phyloP scores from a whole-genome alignment of 352 stramenopile species.

The Globisporangium polare region DNA sequence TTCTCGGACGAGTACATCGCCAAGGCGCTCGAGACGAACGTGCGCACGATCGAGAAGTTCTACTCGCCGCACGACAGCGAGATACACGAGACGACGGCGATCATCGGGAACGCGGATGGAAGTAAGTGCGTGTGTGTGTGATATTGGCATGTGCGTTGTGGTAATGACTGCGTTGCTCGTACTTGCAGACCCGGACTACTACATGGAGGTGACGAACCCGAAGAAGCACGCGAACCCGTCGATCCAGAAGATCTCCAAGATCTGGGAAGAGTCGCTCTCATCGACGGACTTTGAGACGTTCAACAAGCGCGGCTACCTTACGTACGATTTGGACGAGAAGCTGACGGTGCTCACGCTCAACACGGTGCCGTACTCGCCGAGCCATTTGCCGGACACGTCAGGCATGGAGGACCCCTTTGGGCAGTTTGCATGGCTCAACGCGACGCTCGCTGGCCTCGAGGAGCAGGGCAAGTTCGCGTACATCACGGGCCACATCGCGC shows the following conservation, averaged over 20 bases:
- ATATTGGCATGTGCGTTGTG: not conserved
- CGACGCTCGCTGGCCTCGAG: conserved; percentile 51
- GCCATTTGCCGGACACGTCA: conserved; percentile 70
- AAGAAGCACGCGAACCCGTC: conserved; percentile 43
- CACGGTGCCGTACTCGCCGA: conserved; percentile 76
- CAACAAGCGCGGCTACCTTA: conserved; percentile 54
- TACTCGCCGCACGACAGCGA: conserved; percentile 33
- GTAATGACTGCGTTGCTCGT: not conserved
- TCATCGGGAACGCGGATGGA: conserved; percentile 76
- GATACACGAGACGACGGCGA: conserved; percentile 56
- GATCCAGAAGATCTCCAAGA: conserved; percentile 46
- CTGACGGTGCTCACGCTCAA: conserved; percentile 74
- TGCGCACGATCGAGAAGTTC: conserved; percentile 66
- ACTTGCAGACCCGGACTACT: conserved; percentile 56
- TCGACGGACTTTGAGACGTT: conserved; percentile 47
- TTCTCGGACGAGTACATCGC: conserved; percentile 63
- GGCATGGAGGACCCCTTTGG: conserved; percentile 75
- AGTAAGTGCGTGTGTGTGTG: conserved; percentile 28
- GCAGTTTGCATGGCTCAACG: conserved; percentile 89
- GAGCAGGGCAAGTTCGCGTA: conserved; percentile 56
- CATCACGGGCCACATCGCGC: conserved; percentile 89
- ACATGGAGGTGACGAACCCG: conserved; percentile 71
- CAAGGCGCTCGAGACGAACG: conserved; percentile 58
- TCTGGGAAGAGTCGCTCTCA: conserved; percentile 54
- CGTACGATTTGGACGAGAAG: conserved; percentile 60